Base-by-base conservation (phyloP, 1,139 yeast genomes). In the Yamadazyma pseudoaaseri region DNA sequence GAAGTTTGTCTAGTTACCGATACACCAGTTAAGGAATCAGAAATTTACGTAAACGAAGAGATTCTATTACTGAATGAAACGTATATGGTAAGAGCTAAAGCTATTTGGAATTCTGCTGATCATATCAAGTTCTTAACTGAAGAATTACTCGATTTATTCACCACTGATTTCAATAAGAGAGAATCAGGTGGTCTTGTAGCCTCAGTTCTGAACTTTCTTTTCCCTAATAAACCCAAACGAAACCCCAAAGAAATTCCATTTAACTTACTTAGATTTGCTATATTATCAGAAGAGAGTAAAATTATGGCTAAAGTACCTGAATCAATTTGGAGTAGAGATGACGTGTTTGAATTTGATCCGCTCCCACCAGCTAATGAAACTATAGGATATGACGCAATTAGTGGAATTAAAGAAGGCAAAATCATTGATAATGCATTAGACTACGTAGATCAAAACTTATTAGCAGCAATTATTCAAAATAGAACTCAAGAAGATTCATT, bases 271-370 rank as follows among this genome's bases (percentile, higher is more conserved):
- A 64, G 94, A 40, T 81, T 82, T 54, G 82, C 79, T 2, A 70
- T 83, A 21, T 57, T 84, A 28, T 80, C 89, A 0, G 86, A 84
- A 11, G 92, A 83, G 52, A 78, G 76, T 20, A 71, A 76, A 31
- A 70, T 81, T 0, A 78, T 83, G 84, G 86, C 86, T 1, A 73
- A 74, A 44, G 64, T 83, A 12, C 94, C 94, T 0, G 52, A 67
- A 27, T 49, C 59, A 2, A 65, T 82, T n/a, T 84, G 87, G 84
- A 67, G 71, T 2, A 54, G 74, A 28, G 68, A 79, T 39, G 84
- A 81, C 37, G 66, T 79, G 11, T 76, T 66, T 47, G 94, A 84
- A 45, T 84, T 74, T 51, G 94, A 84, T 54, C 73, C 81, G 2
- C 55, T 83, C 14, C 90, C 92, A 1, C 89, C 90, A 29, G 36